Conservation (phyloP, 345 rosid species). For the Reutealis trisperma region DNA sequence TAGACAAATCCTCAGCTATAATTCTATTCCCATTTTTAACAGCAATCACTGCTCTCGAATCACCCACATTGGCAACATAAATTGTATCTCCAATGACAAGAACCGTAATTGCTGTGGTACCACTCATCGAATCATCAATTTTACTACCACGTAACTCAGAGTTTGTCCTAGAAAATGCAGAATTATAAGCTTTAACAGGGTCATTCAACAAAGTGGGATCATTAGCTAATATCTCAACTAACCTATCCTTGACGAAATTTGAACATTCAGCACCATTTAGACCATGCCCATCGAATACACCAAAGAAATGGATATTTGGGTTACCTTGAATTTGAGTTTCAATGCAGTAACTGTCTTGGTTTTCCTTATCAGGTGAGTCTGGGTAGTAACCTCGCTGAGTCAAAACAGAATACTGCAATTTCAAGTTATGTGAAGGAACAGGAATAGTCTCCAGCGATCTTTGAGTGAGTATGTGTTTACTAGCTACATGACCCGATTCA, state of each 20-base stretch:
- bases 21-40: slow-evolving; percentile 59
- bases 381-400: slow-evolving; percentile 88
- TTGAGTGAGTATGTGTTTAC: slow-evolving; percentile 52
- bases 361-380: slow-evolving; percentile 73
- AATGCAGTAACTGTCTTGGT: slow-evolving; percentile 85
- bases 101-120: slow-evolving; percentile 92
- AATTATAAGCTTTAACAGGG: slow-evolving; percentile 65
- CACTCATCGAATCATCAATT: slow-evolving; percentile 92
- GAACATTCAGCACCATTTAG: slow-evolving; percentile 77
- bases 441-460: slow-evolving; percentile 60
- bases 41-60: slow-evolving; percentile 91
- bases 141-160: slow-evolving; percentile 67
- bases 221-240: slow-evolving; percentile 62
- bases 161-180: slow-evolving; percentile 66
- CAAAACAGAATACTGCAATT: slow-evolving; percentile 67
- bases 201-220: slow-evolving; percentile 66
- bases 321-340: slow-evolving; percentile 73
- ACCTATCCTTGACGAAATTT: slow-evolving; percentile 67
- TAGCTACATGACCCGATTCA: slow-evolving; percentile 26
- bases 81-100: slow-evolving; percentile 80
- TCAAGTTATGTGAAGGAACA: slow-evolving; percentile 66
- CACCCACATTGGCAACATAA: slow-evolving; percentile 95
- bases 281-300: slow-evolving; percentile 94
- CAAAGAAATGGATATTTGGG: slow-evolving; percentile 88
- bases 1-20: slow-evolving; percentile 79